Conservation (phyloP, 176 grass and related monocot genomes). For the Oropetium thomaeum region DNA sequence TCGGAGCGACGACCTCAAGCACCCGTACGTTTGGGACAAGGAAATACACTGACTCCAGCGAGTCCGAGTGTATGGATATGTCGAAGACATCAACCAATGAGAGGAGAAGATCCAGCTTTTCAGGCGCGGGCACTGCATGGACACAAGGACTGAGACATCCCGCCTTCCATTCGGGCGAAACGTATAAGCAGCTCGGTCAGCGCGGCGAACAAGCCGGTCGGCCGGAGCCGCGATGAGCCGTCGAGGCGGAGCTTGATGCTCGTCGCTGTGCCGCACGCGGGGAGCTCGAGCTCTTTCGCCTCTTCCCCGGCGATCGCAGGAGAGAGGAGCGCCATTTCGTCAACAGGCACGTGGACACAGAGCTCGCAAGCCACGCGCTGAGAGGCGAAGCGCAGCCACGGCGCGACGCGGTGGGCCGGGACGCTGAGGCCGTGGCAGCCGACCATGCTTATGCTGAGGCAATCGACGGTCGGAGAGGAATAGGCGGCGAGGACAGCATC, state of each 20-base stretch:
- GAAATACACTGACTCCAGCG: too few relatives aligned
- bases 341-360: too few relatives aligned
- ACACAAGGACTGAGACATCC: neutral
- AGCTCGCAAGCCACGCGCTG: neutral
- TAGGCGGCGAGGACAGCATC: neutral
- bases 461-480: neutral
- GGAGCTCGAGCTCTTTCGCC: neutral
- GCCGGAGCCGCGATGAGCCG: neutral
- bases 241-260: too few relatives aligned
- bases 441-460: neutral
- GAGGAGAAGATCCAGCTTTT: too few relatives aligned
- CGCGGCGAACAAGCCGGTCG: neutral
- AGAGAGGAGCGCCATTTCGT: too few relatives aligned
- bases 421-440: accelerated
- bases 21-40: too few relatives aligned
- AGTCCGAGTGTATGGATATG: too few relatives aligned
- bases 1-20: too few relatives aligned
- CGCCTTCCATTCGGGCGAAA: neutral
- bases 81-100: too few relatives aligned
- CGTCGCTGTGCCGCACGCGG: neutral
- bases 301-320: too few relatives aligned
- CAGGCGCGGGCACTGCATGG: neutral
- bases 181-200: neutral
- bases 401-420: neutral
- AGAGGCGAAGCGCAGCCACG: neutral